Percentiles rank a stretch among this genome's conserved stretches.
These are phyloP conservation scores for Podospora comata DNA, from an alignment of 495 filamentous ascomycete genomes.

Conservation along the genomic window DNA sequence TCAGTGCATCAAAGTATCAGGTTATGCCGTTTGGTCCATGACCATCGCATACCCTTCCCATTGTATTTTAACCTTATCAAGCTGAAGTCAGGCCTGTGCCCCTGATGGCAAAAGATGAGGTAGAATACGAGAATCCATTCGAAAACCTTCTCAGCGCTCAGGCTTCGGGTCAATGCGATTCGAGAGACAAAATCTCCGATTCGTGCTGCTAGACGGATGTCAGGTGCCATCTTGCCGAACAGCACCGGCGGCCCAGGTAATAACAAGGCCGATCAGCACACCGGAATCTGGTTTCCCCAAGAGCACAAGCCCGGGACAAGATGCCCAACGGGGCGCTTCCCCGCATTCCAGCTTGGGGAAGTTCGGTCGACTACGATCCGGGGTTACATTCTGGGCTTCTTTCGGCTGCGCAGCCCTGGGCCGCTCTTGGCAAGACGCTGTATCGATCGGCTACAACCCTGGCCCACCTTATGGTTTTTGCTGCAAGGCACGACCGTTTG, in stretches of 20 bases:
- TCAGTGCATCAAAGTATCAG: background rate
- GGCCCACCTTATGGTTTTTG: background rate
- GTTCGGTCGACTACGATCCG: conserved; percentile 1
- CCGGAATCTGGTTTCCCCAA: background rate
- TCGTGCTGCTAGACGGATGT: background rate
- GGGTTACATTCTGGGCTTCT: background rate
- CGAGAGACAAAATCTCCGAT: background rate
- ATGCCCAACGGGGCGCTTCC: conserved; percentile 8
- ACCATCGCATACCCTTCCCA: too few species aligned
- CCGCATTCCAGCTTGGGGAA: conserved; percentile 8
- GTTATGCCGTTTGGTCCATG: background rate
- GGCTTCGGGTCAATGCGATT: background rate
- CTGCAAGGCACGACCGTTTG: background rate
- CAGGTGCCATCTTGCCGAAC: background rate
- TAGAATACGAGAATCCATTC: too few species aligned
- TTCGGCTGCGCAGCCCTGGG: background rate
- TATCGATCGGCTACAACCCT: conserved; percentile 1
- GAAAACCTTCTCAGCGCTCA: background rate
- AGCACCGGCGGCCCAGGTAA: background rate
- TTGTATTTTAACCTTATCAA: too few species aligned
- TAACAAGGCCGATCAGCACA: background rate
- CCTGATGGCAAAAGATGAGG: too few species aligned
- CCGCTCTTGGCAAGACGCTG: background rate
- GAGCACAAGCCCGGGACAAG: conserved; percentile 2
- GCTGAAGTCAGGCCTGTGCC: too few species aligned